Evolutionary conservation across 768 basidiomycete genomes (phyloP).

Genomic region (Russula compacta): DNA sequence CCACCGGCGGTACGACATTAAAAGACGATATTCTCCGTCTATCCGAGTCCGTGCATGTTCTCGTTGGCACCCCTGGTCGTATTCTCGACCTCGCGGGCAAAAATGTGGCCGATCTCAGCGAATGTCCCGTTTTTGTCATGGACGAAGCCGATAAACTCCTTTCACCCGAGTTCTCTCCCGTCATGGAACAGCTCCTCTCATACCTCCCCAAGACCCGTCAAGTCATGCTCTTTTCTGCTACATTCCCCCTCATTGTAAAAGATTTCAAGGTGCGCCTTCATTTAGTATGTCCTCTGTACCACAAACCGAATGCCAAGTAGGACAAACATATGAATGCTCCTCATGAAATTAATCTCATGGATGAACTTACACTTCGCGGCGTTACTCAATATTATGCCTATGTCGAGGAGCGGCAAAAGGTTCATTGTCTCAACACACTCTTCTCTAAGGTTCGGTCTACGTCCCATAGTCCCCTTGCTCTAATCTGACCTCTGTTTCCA

Average conservation of each 20-base stretch:
- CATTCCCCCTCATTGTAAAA: constrained; percentile 98
- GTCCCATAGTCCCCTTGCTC: neutral
- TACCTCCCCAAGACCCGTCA: constrained; percentile 81
- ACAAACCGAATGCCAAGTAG: constrained; percentile 32
- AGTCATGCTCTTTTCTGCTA: constrained; percentile 99
- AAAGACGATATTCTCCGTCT: constrained; percentile 96
- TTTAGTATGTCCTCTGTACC: neutral
- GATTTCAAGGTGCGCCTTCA: constrained; percentile 77
- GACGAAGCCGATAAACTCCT: constrained; percentile 98
- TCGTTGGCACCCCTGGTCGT: constrained; percentile 94
- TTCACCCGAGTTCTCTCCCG: constrained; percentile 94
- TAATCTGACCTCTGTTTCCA: constrained; percentile 8
- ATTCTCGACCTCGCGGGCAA: constrained; percentile 94
- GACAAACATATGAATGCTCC: constrained; percentile 95
- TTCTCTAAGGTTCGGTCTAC: constrained; percentile 77
- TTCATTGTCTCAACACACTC: constrained; percentile 98
- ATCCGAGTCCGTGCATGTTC: constrained; percentile 83
- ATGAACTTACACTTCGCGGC: constrained; percentile 95
- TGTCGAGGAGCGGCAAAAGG: constrained; percentile 98
- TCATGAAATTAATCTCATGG: constrained; percentile 99
- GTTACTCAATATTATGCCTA: constrained; percentile 99
- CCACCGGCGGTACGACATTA: constrained; percentile 95
- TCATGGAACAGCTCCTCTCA: constrained; percentile 90
- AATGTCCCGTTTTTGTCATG: constrained; percentile 97
- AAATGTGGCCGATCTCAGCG: constrained; percentile 84